A percentile compares a stretch with the other conserved stretches of the same genome.
These are phyloP conservation scores for Penstemon barbatus DNA, from an alignment of 257 asterid genomes.

Conservation along the genomic window DNA sequence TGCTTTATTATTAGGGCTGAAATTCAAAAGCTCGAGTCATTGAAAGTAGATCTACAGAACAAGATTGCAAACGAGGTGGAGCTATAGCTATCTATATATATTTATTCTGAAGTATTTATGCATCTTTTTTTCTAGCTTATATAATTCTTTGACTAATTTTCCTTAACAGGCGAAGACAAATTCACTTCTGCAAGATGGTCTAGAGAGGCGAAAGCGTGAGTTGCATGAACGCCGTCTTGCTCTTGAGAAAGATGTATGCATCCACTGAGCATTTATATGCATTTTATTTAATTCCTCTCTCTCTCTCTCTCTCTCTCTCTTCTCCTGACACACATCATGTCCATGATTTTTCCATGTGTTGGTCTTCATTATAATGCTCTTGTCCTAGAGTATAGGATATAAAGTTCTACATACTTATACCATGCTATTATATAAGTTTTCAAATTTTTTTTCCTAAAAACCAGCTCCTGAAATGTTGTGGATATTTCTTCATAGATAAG, in stretches of 20 bases:
- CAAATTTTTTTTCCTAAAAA: too few species aligned
- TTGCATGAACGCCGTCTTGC: conserved; percentile 69
- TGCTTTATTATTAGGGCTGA: conserved; percentile 55
- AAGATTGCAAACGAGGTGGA: conserved; percentile 68
- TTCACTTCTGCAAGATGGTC: conserved; percentile 54
- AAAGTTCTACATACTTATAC: neutral
- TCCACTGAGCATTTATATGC: conserved; percentile 3
- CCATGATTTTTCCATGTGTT: conserved; percentile 11
- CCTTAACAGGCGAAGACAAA: conserved; percentile 54
- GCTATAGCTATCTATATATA: conserved; percentile 24
- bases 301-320: neutral
- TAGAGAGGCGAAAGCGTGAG: conserved; percentile 66
- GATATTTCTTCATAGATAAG: too few species aligned
- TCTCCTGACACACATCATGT: neutral
- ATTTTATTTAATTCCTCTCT: neutral
- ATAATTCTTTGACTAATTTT: conserved; percentile 27
- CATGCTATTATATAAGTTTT: neutral
- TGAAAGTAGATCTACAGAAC: conserved; percentile 60
- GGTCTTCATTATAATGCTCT: conserved; percentile 14
- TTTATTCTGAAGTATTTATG: neutral
- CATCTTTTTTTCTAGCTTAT: conserved; percentile 11
- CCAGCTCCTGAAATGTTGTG: neutral
- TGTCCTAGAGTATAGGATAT: neutral
- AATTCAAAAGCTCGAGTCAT: conserved; percentile 60
- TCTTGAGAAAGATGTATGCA: conserved; percentile 86